phyloP scores from a whole-genome alignment of 208 protist genomes.

The Acanthamoeba lenticulata region DNA sequence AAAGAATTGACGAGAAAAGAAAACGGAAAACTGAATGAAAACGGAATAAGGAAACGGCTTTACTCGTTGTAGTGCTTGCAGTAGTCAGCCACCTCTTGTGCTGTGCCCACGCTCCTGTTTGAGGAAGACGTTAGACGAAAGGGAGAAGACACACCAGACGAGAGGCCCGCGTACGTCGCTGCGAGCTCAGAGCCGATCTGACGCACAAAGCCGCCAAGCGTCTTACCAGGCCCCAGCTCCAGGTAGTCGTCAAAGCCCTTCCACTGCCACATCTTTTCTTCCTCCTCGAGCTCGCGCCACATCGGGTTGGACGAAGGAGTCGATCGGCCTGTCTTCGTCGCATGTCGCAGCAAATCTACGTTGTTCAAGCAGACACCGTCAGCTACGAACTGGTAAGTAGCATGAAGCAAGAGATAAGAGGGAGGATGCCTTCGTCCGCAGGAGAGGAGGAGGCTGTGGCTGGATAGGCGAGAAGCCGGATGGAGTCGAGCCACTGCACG shows the following conservation, averaged over 20 bases:
- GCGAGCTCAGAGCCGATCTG: not conserved
- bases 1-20: too few relatives aligned
- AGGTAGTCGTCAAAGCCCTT: slow-evolving; percentile 34
- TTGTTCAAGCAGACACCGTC: too few relatives aligned
- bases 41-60: too few relatives aligned
- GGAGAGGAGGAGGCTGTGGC: not conserved
- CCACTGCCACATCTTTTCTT: slow-evolving; percentile 45
- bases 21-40: too few relatives aligned
- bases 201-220: not conserved
- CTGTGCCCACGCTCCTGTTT: slow-evolving; percentile 10
- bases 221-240: slow-evolving; percentile 66
- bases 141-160: not conserved
- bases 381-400: too few relatives aligned
- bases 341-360: too few relatives aligned
- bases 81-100: slow-evolving; percentile 1
- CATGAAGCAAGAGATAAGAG: too few relatives aligned
- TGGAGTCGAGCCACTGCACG: slow-evolving; percentile 44
- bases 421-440: not conserved
- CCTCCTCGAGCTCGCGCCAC: not conserved
- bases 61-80: slow-evolving; percentile 24
- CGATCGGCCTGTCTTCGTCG: too few relatives aligned
- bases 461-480: slow-evolving; percentile 35
- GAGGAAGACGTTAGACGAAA: not conserved
- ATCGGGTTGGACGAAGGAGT: not conserved
- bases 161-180: not conserved